Base-by-base conservation (phyloP, 345 rosid genomes). In the Melaleuca alternifolia region DNA sequence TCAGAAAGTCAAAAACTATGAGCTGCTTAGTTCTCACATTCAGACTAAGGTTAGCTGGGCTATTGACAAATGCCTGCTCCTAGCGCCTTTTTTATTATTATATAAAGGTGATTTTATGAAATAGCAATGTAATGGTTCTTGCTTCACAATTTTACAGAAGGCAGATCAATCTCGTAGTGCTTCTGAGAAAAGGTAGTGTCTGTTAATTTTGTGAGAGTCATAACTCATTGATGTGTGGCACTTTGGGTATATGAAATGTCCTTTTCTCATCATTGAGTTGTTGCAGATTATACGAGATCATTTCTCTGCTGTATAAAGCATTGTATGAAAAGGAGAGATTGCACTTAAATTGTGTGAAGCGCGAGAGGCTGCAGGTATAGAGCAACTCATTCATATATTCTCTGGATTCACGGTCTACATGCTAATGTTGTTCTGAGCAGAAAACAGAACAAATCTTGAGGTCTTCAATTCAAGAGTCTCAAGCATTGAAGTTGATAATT, bases 271-370 rank as follows among this genome's bases (percentile, higher is more conserved):
- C 85, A 59, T 87, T 86, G n/a, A 84, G 86, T 85, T 30, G 88
- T 85, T 90, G 90, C 97, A 96, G 99, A 87, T 89, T 87, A 83
- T 91, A 91, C 87, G 98, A 93, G 88, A 89, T 88, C 88, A 92
- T 89, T 88, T 84, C 86, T 82, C 87, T 92, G 90, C 93, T 96
- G 82, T 90, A 85, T 88, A 92, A 94, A 90, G 85, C 95, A 84
- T 91, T 92, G 44, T 90, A 91, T 94, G 95, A 90, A 89, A 96
- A 93, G 92, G 96, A 93, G 86, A 93, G 89, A 88, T 87, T 92
- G 91, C 95, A 91, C 89, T 88, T 97, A 90, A 87, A 91, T 89
- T 87, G 86, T 87, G 86, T 89, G 81, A 93, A 90, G 92, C 94
- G 54, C 65, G 93, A 93, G 76, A 93, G 89, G 85, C 44, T 95